A percentile compares a stretch with the other conserved stretches of the same genome.
These are phyloP conservation scores for Rhododendron henanense DNA, from an alignment of 148 eudicot species.

Conservation along the genomic window DNA sequence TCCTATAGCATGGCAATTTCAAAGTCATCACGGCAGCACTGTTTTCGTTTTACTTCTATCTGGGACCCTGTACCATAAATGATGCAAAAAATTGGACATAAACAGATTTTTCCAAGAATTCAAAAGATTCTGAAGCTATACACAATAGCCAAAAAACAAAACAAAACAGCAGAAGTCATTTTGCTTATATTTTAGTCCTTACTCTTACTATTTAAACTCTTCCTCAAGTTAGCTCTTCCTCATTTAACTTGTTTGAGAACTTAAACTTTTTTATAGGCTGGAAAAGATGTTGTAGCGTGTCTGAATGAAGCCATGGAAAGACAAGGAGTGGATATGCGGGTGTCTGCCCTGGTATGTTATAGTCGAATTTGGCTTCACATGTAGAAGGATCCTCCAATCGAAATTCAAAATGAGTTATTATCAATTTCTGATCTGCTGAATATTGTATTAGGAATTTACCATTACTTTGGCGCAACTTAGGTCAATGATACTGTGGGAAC, in stretches of 20 bases:
- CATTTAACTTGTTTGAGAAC: background rate
- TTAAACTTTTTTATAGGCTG: constrained; percentile 34
- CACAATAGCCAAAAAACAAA: background rate
- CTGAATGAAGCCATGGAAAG: constrained; percentile 67
- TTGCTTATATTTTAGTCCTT: background rate
- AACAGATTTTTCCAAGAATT: background rate
- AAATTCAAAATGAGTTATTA: background rate
- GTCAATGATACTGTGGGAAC: constrained; percentile 75
- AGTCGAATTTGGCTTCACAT: background rate
- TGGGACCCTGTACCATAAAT: background rate
- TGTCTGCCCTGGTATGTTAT: constrained; percentile 64
- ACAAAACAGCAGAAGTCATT: background rate
- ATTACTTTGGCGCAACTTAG: constrained; percentile 27
- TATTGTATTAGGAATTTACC: background rate
- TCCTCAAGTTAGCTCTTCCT: background rate
- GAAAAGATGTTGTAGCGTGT: constrained; percentile 69
- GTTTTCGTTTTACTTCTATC: background rate
- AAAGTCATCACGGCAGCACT: background rate
- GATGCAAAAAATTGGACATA: background rate
- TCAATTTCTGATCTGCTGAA: constrained; percentile 7
- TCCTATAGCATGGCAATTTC: background rate
- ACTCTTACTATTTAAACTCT: background rate
- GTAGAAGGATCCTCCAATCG: background rate
- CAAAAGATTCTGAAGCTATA: background rate
- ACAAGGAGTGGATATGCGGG: constrained; percentile 57